These are phyloP conservation scores for Lepiota subincarnata DNA, from an alignment of 768 basidiomycete genomes.

Conservation along the genomic window DNA sequence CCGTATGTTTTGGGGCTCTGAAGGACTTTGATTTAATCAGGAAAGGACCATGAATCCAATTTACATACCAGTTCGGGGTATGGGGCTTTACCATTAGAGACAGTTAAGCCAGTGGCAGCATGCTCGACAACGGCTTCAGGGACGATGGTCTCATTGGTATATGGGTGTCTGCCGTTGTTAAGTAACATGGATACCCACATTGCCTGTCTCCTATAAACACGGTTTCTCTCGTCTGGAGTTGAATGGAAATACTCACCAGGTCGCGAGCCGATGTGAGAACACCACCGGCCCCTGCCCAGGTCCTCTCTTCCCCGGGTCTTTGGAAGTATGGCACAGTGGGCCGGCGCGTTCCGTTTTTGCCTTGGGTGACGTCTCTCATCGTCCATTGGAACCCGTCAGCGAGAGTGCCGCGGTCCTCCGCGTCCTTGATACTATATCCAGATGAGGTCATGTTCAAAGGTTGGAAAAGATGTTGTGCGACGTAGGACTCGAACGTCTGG, in stretches of 20 bases:
- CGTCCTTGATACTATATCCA: slow-evolving; percentile 35
- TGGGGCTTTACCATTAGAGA: slow-evolving; percentile 28
- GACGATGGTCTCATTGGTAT: slow-evolving; percentile 32
- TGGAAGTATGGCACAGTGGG: slow-evolving; percentile 36
- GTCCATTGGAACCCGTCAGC: slow-evolving; percentile 35
- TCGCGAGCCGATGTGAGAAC: slow-evolving; percentile 36
- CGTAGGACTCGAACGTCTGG: slow-evolving; percentile 36
- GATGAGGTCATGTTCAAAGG: slow-evolving; percentile 37
- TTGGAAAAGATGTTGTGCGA: slow-evolving; percentile 32
- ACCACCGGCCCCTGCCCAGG: slow-evolving; percentile 41
- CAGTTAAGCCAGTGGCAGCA: slow-evolving; percentile 31
- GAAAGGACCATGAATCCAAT: neutral
- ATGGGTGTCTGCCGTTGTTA: slow-evolving; percentile 34
- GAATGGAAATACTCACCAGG: slow-evolving; percentile 26
- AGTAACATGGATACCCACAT: slow-evolving; percentile 38
- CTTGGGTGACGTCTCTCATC: slow-evolving; percentile 27
- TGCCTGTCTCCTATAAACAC: slow-evolving; percentile 11
- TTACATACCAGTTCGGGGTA: slow-evolving; percentile 32
- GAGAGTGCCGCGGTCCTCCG: slow-evolving; percentile 27
- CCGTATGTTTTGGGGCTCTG: slow-evolving; percentile 39
- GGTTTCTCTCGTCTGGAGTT: neutral
- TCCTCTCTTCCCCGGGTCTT: slow-evolving; percentile 33
- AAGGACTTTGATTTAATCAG: neutral
- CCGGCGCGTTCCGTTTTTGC: slow-evolving; percentile 27
- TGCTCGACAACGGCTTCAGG: slow-evolving; percentile 32